Base-by-base conservation (phyloP, 768 basidiomycete species). In the Trametes meyenii region DNA sequence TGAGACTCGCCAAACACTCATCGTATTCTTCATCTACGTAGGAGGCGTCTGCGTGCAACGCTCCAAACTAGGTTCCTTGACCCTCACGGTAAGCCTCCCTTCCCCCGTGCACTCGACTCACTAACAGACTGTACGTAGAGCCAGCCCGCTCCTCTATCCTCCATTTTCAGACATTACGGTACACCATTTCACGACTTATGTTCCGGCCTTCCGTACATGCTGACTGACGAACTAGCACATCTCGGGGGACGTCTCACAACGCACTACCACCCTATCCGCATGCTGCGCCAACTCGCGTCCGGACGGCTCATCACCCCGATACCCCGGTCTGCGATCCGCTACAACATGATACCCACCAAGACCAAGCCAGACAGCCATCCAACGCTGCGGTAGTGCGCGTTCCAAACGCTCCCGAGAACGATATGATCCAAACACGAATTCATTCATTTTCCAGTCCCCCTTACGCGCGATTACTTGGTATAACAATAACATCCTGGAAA, bases 141-240 rank as follows among this genome's bases (percentile, higher is more conserved):
- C 39, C 59, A 66, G 46, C 62, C 67, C 10, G 64, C 64, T 0
- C 58, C 62, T 6, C 50, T 68, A 6, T 66, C 67, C 2, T 66
- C 62, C 21, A 61, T 68, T n/a, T 68, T 68, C 60, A 58, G 56
- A 42, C 67, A 68, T 19, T 68, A 68, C n/a, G 64, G 67, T 68
- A 29, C 40, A 62, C 42, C 5, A 21, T 46, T n/a, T 4, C 49
- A 12, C 4, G 3, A 4, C 44, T 45, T n/a, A 45, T 3, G 19
- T 10, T 45, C 44, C 44, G 16, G 19, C 14, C 10, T 19, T 26
- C 13, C 23, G 17, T 6, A 5, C 19, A 12, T 26, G 4, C 24
- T 24, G 10, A 24, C 21, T n/a, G 42, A 10, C 12, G 40, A 17
- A 12, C 19, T 7, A 68, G 67, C 60, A 8, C 60, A 68, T 36